Evolutionary conservation across 2,329 filamentous ascomycete species (phyloP).

Genomic region (Colletotrichum sojae): DNA sequence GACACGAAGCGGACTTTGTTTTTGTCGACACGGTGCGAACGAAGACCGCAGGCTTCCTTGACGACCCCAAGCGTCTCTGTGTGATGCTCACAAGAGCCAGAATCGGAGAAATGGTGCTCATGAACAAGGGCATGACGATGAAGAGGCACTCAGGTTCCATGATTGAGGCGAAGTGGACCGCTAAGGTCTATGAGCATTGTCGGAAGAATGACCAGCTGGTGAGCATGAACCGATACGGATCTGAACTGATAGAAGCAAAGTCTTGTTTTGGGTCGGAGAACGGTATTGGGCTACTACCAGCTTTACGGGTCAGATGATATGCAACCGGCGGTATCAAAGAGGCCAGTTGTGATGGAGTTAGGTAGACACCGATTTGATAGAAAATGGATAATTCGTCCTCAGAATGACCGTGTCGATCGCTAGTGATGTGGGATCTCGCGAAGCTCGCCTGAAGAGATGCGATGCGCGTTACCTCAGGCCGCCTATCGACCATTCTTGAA

Average conservation of each 20-base stretch:
- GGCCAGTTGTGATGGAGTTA: not conserved
- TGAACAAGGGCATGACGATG: slow-evolving; percentile 56
- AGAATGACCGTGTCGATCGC: too few species aligned
- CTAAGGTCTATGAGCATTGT: slow-evolving; percentile 31
- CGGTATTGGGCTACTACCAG: not conserved
- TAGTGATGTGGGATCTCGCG: too few species aligned
- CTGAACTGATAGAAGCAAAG: not conserved
- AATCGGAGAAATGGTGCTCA: slow-evolving; percentile 61
- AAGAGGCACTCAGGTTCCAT: not conserved
- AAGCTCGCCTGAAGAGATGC: too few species aligned
- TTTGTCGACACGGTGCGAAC: slow-evolving; percentile 63
- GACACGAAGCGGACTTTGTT: slow-evolving; percentile 63
- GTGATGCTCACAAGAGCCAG: slow-evolving; percentile 61
- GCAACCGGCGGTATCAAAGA: not conserved
- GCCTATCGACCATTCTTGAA: too few species aligned
- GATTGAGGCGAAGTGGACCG: slow-evolving; percentile 31
- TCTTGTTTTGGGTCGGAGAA: not conserved
- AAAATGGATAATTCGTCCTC: not conserved
- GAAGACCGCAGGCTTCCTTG: slow-evolving; percentile 55
- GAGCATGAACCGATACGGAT: not conserved
- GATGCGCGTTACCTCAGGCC: too few species aligned
- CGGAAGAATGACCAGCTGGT: slow-evolving; percentile 15
- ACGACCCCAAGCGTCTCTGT: slow-evolving; percentile 60
- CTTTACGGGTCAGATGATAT: not conserved
- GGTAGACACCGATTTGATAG: not conserved